A percentile compares a stretch with the other conserved stretches of the same genome.
Conservation (phyloP, 2,329 filamentous ascomycete genomes). For the Thelonectria blattea region DNA sequence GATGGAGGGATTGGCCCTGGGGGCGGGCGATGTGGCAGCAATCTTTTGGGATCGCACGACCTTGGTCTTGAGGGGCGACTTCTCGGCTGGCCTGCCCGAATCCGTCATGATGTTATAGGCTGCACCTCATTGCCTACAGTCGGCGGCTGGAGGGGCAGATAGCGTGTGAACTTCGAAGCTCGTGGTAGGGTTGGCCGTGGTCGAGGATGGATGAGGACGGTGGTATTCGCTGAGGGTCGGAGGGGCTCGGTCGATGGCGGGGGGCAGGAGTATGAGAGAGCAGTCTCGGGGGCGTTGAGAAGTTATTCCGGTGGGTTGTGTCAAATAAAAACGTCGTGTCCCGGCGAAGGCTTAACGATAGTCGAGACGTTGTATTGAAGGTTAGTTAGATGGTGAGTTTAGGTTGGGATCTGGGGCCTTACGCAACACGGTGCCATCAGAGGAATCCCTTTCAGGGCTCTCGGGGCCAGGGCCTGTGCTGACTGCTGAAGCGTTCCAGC, state of each 20-base stretch:
- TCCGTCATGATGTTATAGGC: conserved; percentile 51
- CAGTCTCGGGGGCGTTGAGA: background rate
- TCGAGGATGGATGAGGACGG: background rate
- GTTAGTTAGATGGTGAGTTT: conserved; percentile 5
- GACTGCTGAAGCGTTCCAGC: conserved; percentile 16
- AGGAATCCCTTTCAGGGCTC: background rate
- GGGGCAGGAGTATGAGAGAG: background rate
- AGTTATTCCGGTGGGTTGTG: conserved; percentile 2
- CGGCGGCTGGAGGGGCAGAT: conserved; percentile 10
- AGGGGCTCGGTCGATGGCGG: background rate
- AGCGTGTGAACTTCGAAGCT: conserved; percentile 7
- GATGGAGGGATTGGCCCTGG: conserved; percentile 43
- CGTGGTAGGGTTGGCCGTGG: background rate
- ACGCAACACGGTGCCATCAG: background rate
- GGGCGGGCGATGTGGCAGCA: conserved; percentile 42
- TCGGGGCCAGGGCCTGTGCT: conserved; percentile 18
- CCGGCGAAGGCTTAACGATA: background rate
- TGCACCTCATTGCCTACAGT: conserved; percentile 41
- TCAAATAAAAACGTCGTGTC: background rate
- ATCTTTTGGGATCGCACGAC: conserved; percentile 62
- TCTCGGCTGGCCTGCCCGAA: conserved; percentile 42
- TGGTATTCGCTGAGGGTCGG: background rate
- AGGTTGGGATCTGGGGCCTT: conserved; percentile 2
- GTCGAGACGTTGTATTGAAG: background rate
- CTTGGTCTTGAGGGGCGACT: conserved; percentile 43